phyloP scores from a whole-genome alignment of 257 asterid species.

The Haberlea rhodopensis region DNA sequence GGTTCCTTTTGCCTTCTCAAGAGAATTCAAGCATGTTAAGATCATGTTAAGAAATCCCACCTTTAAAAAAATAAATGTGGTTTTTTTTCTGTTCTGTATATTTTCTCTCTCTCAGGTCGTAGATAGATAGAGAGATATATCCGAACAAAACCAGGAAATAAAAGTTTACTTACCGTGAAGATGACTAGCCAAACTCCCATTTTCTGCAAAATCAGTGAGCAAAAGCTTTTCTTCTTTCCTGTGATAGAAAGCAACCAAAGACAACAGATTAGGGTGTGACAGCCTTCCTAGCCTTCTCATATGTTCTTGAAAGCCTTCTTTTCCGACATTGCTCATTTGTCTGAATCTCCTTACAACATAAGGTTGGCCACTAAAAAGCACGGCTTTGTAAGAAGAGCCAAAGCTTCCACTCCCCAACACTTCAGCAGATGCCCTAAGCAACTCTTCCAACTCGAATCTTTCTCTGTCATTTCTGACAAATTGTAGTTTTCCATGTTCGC shows the following conservation, averaged over 20 bases:
- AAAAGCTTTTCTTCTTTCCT: constrained; percentile 60
- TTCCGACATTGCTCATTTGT: constrained; percentile 49
- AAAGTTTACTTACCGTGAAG: constrained; percentile 46
- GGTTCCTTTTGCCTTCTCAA: constrained; percentile 37
- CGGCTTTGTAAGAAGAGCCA: constrained; percentile 62
- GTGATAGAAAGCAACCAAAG: constrained; percentile 58
- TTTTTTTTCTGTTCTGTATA: not conserved
- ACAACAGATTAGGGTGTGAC: constrained; percentile 53
- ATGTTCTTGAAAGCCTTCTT: constrained; percentile 48
- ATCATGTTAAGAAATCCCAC: not conserved
- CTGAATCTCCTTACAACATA: constrained; percentile 56
- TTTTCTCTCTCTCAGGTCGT: not conserved
- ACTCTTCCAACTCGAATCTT: constrained; percentile 46
- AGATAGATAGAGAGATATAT: not conserved
- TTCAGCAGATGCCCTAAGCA: constrained; percentile 60
- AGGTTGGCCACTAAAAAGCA: constrained; percentile 30
- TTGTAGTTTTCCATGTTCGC: constrained; percentile 34
- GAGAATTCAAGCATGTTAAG: not conserved
- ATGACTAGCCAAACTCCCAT: constrained; percentile 61
- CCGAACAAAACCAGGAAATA: not conserved
- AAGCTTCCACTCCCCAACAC: constrained; percentile 63
- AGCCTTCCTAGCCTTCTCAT: constrained; percentile 55
- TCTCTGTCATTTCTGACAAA: constrained; percentile 41
- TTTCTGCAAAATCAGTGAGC: constrained; percentile 40
- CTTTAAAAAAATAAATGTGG: not conserved